Evolutionary conservation across 2,329 filamentous ascomycete genomes (phyloP).

Genomic region (Sclerotinia borealis): DNA sequence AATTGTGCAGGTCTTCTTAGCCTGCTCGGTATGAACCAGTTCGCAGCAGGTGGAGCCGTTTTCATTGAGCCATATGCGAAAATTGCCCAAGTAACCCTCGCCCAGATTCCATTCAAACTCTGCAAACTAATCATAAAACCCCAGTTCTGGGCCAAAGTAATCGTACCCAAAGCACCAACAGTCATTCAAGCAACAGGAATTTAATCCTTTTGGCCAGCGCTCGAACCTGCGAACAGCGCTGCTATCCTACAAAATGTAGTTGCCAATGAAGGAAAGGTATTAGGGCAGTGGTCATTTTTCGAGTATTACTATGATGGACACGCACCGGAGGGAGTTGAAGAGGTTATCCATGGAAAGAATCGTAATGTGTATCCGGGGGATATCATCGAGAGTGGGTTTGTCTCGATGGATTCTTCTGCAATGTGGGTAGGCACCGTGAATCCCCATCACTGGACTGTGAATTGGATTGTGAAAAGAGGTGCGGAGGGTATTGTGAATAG

Average conservation of each 20-base stretch:
- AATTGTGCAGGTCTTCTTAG: background rate
- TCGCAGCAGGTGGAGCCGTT: background rate
- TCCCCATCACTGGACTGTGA: background rate
- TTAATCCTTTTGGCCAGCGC: background rate
- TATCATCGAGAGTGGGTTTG: background rate
- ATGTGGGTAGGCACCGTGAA: background rate
- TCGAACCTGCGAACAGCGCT: conserved; percentile 14
- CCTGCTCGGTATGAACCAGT: background rate
- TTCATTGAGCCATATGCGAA: background rate
- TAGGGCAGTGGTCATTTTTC: background rate
- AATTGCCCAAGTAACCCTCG: background rate
- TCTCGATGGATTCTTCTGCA: background rate
- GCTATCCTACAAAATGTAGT: conserved; percentile 3
- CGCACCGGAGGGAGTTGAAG: background rate
- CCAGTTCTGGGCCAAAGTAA: background rate
- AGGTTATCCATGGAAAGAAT: background rate
- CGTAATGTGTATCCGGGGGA: background rate
- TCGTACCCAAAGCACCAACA: background rate
- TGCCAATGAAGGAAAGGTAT: background rate
- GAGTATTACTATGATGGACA: background rate
- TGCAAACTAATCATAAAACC: background rate
- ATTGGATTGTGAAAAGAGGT: background rate
- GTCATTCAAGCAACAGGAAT: background rate
- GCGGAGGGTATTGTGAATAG: background rate
- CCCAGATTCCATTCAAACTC: background rate